Conservation (phyloP, 2,329 filamentous ascomycete species). For the Raffaelea deltoideospora region DNA sequence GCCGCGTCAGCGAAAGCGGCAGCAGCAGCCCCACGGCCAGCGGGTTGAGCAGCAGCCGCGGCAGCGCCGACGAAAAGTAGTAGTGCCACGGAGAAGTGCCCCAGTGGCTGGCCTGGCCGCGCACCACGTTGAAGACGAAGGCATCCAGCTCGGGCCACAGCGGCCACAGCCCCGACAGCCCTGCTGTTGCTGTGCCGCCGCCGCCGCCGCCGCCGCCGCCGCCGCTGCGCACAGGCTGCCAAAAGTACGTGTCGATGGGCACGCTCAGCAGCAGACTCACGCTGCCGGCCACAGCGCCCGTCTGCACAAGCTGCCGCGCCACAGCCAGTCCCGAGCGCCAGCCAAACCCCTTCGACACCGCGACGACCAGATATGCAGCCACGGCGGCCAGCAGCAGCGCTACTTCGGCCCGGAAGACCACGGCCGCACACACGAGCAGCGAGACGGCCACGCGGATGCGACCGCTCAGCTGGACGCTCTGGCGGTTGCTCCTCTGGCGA, state of each 20-base stretch:
- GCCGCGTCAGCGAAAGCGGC: conserved; percentile 33
- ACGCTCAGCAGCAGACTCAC: conserved; percentile 56
- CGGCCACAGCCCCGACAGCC: no score
- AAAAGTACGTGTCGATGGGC: conserved; percentile 80
- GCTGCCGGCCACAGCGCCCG: conserved; percentile 49
- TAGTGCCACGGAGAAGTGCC: conserved; percentile 73
- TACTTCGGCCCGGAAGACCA: conserved; percentile 81
- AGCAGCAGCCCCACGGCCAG: conserved; percentile 39
- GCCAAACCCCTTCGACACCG: conserved; percentile 24
- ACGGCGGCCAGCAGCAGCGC: conserved; percentile 63
- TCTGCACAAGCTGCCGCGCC: conserved; percentile 42
- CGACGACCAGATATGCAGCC: conserved; percentile 46
- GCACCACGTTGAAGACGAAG: conserved; percentile 83
- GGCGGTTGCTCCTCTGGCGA: no score
- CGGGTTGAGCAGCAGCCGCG: conserved; percentile 73
- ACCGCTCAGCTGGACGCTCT: no score
- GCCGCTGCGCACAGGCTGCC: conserved; percentile 42
- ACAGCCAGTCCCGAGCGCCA: conserved; percentile 15
- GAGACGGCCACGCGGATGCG: conserved; percentile 52
- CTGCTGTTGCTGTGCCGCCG: no score
- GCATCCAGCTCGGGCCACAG: conserved; percentile 80
- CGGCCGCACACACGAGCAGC: conserved; percentile 63
- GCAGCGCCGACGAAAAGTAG: conserved; percentile 72
- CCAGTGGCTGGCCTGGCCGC: conserved; percentile 74
- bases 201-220: no score